Evolutionary conservation across 2,329 filamentous ascomycete species (phyloP), one percentile per base, ranked within the genome.

Genomic region (Talaromyces sp.): DNA sequence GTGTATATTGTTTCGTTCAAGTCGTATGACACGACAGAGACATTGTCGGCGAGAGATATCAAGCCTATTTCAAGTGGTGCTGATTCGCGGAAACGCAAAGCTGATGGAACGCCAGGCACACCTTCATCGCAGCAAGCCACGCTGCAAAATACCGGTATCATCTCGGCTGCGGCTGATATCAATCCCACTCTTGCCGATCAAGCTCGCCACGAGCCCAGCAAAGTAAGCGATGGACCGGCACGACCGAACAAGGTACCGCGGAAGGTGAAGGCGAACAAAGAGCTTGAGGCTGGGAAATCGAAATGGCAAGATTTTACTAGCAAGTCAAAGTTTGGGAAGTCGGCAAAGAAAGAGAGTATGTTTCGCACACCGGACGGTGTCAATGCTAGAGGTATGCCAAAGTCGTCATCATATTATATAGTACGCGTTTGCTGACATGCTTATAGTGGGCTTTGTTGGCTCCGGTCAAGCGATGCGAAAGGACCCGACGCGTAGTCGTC

Each of bases 1-100:
- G 89, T 97, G 63, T 99, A 97, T 73, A 88, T 90, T 50, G 92
- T 99, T 73, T 94, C 89, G 66, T 99, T 97, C 80, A 93, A 95
- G 76, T 89, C 85, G 67, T 97, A 97, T 76, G 71, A 72, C 52
- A 91, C 83, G 21, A 90, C 88, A 46, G 91, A 96, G 74, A 94
- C 89, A 35, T 76, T 96, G 61, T 84, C 87, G 60, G 85, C 88
- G 61, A 87, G 88, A 73, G 91, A 97, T 68, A 89, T 97, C 63
- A 87, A 89, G 67, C 89, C 91, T 53, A 77, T 94, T 36, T 83
- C 84, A 53, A 71, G 72, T 62, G 86, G 83, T 75, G 56, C 41
- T 60, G 81, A 84, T 67, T 81, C 82, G 64, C 92, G 81, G 70
- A 86, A 96, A 79, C 85, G 91, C 70, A 96, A 97, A 77, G 89